Conservation (phyloP, 2,329 filamentous ascomycete genomes). For the Colletotrichum horii region DNA sequence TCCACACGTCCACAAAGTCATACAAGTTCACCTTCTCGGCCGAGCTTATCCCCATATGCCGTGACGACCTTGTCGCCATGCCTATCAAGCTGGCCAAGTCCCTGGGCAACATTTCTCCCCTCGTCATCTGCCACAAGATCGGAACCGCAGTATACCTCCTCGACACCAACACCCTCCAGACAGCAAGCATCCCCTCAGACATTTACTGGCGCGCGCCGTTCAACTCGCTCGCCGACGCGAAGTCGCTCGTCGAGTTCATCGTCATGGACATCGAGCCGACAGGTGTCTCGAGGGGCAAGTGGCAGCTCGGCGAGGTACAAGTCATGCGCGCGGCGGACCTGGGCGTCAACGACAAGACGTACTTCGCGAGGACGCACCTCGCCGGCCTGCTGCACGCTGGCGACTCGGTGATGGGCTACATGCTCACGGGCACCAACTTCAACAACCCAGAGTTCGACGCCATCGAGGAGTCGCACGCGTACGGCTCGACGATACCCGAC, state of each 20-base stretch:
- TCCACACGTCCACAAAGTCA: slow-evolving; percentile 86
- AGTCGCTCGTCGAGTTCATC: slow-evolving; percentile 89
- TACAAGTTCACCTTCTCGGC: slow-evolving; percentile 95
- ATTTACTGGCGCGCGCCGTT: slow-evolving; percentile 95
- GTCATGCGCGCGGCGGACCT: slow-evolving; percentile 88
- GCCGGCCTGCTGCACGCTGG: slow-evolving; percentile 85
- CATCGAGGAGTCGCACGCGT: slow-evolving; percentile 78
- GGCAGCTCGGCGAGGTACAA: slow-evolving; percentile 84
- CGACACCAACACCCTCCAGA: slow-evolving; percentile 90
- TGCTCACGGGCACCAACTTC: slow-evolving; percentile 87
- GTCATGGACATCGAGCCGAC: slow-evolving; percentile 91
- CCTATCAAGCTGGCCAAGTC: slow-evolving; percentile 88
- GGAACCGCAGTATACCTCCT: slow-evolving; percentile 90
- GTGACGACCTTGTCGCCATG: slow-evolving; percentile 94
- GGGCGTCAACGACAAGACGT: slow-evolving; percentile 84
- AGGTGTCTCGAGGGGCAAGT: slow-evolving; percentile 78
- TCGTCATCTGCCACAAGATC: slow-evolving; percentile 81
- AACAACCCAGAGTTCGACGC: slow-evolving; percentile 88
- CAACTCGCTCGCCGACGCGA: slow-evolving; percentile 79
- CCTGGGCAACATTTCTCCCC: slow-evolving; percentile 85
- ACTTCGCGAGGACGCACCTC: slow-evolving; percentile 89
- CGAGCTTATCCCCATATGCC: slow-evolving; percentile 92
- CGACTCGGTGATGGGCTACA: slow-evolving; percentile 91
- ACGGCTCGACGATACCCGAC: slow-evolving; percentile 82
- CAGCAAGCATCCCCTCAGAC: slow-evolving; percentile 79